Conservation (phyloP, 2,329 filamentous ascomycete species). For the Exophiala lecanii-corni region DNA sequence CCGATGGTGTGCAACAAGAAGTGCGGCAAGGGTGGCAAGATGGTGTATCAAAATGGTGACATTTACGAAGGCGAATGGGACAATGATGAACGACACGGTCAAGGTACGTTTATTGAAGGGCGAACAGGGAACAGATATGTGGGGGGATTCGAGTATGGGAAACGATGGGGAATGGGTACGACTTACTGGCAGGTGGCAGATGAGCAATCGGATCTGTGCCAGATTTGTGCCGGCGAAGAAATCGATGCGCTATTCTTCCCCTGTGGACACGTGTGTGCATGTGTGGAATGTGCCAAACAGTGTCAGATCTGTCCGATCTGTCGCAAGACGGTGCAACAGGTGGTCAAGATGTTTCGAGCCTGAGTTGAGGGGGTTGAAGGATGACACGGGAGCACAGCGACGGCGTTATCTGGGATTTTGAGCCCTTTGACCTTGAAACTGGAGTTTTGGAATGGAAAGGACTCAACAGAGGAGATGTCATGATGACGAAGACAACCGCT, state of each 20-base stretch:
- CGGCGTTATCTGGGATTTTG: no score
- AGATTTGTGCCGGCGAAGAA: constrained; percentile 59
- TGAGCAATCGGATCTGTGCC: constrained; percentile 55
- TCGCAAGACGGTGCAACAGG: constrained; percentile 51
- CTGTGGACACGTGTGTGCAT: constrained; percentile 60
- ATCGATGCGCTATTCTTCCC: constrained; percentile 59
- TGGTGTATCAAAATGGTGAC: constrained; percentile 54
- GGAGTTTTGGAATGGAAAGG: neutral
- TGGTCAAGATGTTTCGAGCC: constrained; percentile 54
- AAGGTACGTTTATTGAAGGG: constrained; percentile 53
- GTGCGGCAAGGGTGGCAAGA: constrained; percentile 50
- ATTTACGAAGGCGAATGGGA: constrained; percentile 45
- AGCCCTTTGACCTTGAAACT: neutral
- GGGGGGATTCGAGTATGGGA: constrained; percentile 57
- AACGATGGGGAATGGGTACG: constrained; percentile 57
- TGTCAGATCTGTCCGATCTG: constrained; percentile 60
- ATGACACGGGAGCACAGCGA: no score
- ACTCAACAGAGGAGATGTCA: neutral
- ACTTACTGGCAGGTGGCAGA: constrained; percentile 60
- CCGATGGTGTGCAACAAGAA: constrained; percentile 50
- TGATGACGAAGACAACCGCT: neutral
- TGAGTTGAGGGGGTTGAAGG: constrained; percentile 24
- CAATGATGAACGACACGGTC: constrained; percentile 48
- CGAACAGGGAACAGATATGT: constrained; percentile 57
- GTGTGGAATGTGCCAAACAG: constrained; percentile 54